Percentiles rank a stretch among this genome's conserved stretches.
phyloP scores from a whole-genome alignment of 306 rosid genomes.

The Dalbergia cochinchinensis region DNA sequence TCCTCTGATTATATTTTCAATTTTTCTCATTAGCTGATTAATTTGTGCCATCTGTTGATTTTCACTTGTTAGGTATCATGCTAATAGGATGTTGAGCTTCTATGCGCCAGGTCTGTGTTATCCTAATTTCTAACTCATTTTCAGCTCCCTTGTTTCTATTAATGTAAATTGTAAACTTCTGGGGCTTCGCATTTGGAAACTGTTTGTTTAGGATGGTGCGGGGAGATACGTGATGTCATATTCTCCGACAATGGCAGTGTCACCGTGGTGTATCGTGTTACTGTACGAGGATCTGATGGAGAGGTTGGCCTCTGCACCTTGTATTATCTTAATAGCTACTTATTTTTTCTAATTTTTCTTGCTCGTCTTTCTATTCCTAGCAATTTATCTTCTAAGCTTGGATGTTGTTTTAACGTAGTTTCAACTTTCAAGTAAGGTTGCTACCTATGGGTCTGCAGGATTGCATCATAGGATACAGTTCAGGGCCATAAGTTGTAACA shows the following conservation, averaged over 20 bases:
- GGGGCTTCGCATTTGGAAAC: not conserved
- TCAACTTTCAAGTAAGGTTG: not conserved
- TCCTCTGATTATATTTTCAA: not conserved
- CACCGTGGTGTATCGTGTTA: conserved; percentile 93
- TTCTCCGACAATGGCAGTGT: conserved; percentile 91
- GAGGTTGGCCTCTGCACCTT: conserved; percentile 64
- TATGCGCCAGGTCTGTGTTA: conserved; percentile 86
- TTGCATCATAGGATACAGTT: not conserved
- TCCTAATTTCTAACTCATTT: conserved; percentile 15
- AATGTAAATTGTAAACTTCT: not conserved
- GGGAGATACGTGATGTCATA: conserved; percentile 96
- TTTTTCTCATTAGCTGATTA: not conserved
- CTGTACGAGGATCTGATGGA: conserved; percentile 96
- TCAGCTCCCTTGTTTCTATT: not conserved
- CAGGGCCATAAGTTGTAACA: not conserved
- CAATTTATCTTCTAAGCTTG: conserved; percentile 4
- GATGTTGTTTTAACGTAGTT: not conserved
- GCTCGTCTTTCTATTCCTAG: not conserved
- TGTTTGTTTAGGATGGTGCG: conserved; percentile 83
- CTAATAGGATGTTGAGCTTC: conserved; percentile 97
- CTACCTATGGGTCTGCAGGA: not conserved
- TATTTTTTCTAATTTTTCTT: conserved; percentile 6
- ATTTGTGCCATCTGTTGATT: not conserved
- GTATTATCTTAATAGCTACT: not conserved
- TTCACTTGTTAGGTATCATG: conserved; percentile 77